Base-by-base conservation (phyloP, 164 flowering plant genomes). In the Platanus orientalis region DNA sequence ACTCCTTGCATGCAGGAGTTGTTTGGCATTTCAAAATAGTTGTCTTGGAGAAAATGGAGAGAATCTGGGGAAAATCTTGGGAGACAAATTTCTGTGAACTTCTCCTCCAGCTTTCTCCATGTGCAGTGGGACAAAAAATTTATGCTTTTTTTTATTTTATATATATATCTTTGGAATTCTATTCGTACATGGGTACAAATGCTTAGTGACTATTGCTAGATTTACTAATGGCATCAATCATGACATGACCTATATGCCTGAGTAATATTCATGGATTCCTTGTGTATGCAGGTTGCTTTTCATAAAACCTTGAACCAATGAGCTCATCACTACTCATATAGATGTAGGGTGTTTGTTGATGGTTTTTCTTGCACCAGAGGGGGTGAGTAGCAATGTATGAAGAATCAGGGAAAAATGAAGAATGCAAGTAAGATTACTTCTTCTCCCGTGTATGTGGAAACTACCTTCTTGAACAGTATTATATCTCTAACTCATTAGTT, bases 261-360 rank as follows among this genome's bases (percentile, higher is more conserved):
- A 13, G 28, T 49, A 4, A 20, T 20, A 50, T 48, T 28, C 25
- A 6, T 19, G 6, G 32, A 2, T 59, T 36, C 49, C n/a, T 25
- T 49, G 26, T 17, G 4, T 13, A n/a, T 68, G 67, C 73, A 69
- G 77, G 77, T 69, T 54, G 64, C 73, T 24, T 73, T 61, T 54
- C 77, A 73, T 32, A 73, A 73, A 49, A 61, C 73, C 6, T 54
- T 73, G 40, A 73, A 69, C 56, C 64, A 58, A 11, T 71, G 59
- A 71, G 40, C 3, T 23, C n/a, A 7, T 24, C 4, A 5, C 64
- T 27, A 2, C 47, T 23, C 30, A 53, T 53, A 17, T 4, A 26
- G 56, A 14, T 27, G 32, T 53, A 53, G 56, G 56, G 32, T 21
- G 7, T 51, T 27, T 53, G 32, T 20, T 0, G n/a, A 20, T 20